Base-by-base conservation (phyloP, 2,329 filamentous ascomycete genomes). In the Stromatinia cepivora region DNA sequence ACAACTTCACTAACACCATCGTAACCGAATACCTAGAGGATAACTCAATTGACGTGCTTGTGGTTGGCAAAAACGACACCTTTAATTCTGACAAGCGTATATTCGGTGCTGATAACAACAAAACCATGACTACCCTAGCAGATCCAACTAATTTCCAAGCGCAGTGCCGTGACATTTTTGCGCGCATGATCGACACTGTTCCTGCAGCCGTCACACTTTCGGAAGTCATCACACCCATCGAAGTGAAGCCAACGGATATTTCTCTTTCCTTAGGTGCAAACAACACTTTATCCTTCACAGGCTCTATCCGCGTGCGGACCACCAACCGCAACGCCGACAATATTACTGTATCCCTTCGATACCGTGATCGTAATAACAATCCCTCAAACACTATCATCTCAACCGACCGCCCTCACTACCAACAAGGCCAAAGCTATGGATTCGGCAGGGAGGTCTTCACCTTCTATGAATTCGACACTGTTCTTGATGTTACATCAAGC, bases 171-270 rank as follows among this genome's bases (percentile, higher is more conserved):
- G 79, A 75, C 7, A 80, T 88, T 5, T 78, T 89, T 42, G 83
- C 86, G 75, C 84, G 84, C 74, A 85, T 89, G 86, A 85, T 88
- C 69, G 84, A 89, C 13, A 81, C 84, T 2, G 86, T 89, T 0
- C 87, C 87, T 2, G 75, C 77, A 3, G 79, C 79, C 3, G 84
- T 87, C 11, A 78, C 78, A 0, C 81, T 89, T 4, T 82, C 83
- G 0, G 83, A 84, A 42, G 81, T 84, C 1, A 82, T 89, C 69
- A 77, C 78, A 4, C 85, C 86, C 87, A 88, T 52, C 9, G 61
- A 63, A 52, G 46, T 64, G 15, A 64, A 64, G 46, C 61, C 61
- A 64, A 39, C 13, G 15, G 9, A 10, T 2, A 39, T 64, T 13
- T 0, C n/a, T 15, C 15, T 64, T 6, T 1, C 34, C n/a, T 22